A percentile compares a stretch with the other conserved stretches of the same genome.
Evolutionary conservation across 2,329 filamentous ascomycete species (phyloP).

Genomic region (Xylariomycetidae sp.): DNA sequence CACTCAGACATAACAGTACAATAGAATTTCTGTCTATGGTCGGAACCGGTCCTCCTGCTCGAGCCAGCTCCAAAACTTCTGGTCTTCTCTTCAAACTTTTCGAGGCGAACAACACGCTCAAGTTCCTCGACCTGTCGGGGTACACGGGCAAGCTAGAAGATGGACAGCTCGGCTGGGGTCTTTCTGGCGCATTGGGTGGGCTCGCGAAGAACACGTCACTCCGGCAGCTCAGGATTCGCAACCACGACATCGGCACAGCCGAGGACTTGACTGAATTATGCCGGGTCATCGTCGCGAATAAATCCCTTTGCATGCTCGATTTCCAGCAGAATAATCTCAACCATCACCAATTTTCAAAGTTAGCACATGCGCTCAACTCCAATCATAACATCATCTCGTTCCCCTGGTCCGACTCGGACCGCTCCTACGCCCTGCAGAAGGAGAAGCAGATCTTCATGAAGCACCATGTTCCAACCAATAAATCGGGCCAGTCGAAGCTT

Average conservation of each 20-base stretch:
- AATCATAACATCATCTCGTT: conserved; percentile 28
- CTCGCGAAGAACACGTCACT: conserved; percentile 40
- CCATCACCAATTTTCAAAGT: conserved; percentile 24
- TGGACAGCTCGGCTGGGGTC: conserved; percentile 48
- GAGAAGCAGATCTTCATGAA: conserved; percentile 20
- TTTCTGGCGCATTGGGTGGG: conserved; percentile 45
- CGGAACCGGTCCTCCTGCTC: conserved; percentile 46
- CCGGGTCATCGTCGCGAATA: conserved; percentile 44
- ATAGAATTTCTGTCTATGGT: conserved; percentile 50
- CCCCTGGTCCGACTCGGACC: conserved; percentile 19
- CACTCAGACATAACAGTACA: conserved; percentile 44
- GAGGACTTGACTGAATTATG: conserved; percentile 38
- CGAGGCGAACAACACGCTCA: conserved; percentile 44
- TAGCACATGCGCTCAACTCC: conserved; percentile 22
- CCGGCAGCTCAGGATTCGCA: conserved; percentile 50
- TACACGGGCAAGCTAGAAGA: conserved; percentile 55
- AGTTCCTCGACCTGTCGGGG: conserved; percentile 53
- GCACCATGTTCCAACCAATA: conserved; percentile 9
- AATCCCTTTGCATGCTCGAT: conserved; percentile 47
- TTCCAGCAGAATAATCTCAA: conserved; percentile 53
- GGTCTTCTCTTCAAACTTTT: conserved; percentile 47
- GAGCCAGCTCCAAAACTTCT: conserved; percentile 42
- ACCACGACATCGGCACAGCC: conserved; percentile 48
- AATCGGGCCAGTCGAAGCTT: conserved; percentile 12
- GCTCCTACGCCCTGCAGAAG: conserved; percentile 21